phyloP scores from a whole-genome alignment of 2,329 filamentous ascomycete species.

The Epichloe scottii region DNA sequence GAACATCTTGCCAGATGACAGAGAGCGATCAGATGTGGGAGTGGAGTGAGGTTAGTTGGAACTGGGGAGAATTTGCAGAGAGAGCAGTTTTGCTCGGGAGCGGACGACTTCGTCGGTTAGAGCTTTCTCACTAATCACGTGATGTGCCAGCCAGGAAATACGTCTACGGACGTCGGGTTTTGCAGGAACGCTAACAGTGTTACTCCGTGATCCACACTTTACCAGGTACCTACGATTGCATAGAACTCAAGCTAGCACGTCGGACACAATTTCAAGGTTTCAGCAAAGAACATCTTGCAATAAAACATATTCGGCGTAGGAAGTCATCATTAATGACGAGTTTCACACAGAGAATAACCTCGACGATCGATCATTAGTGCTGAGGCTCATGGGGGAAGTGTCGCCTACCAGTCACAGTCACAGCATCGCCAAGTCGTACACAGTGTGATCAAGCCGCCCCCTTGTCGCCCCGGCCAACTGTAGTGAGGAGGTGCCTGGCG shows the following conservation, averaged over 20 bases:
- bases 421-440: neutral
- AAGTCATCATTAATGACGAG: neutral
- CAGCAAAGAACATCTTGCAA: neutral
- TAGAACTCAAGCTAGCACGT: neutral
- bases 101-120: constrained; percentile 30
- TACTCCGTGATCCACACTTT: neutral
- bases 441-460: neutral
- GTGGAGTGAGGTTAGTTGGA: constrained; percentile 43
- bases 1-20: constrained; percentile 66
- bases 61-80: constrained; percentile 35
- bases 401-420: neutral
- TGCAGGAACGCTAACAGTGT: constrained; percentile 3
- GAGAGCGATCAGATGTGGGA: constrained; percentile 49
- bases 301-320: no score
- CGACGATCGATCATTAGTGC: neutral
- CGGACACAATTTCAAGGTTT: neutral
- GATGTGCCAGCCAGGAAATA: constrained; percentile 19
- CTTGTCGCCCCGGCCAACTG: neutral
- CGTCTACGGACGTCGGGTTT: constrained; percentile 4
- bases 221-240: neutral
- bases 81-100: constrained; percentile 36
- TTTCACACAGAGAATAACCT: neutral
- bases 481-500: neutral
- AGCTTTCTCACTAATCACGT: constrained; percentile 31
- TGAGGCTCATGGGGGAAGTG: neutral